Evolutionary conservation across 805 yeast genomes (phyloP), one percentile per base, ranked within the genome.

Genomic region (Yarrowia divulgata): DNA sequence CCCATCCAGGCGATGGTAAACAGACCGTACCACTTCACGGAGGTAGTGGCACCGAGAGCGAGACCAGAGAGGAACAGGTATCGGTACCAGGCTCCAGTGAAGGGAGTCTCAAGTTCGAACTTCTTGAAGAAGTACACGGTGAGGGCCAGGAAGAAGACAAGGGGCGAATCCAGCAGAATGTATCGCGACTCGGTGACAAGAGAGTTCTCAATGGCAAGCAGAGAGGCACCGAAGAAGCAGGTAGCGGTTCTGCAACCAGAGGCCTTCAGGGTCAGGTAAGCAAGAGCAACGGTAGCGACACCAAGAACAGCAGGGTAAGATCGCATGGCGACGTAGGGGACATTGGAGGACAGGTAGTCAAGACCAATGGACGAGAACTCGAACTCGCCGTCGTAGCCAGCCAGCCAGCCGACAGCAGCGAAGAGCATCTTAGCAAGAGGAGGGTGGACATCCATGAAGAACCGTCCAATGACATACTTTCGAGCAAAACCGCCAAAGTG

Each of bases 401-500:
- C 81, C 18, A 85, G 46, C 71, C 80, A 77, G 2, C 88, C 88
- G 8, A 88, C 79, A 68, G 84, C 81, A 39, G 85, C 86, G 73
- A 83, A 87, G 13, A 87, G 76, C 77, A 90, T 78, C 72, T 88
- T 87, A 46, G 85, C 88, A 66, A 90, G 79, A 5, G 94, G 93
- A 12, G 94, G 93, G 72, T 89, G 89, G 35, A 88, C 88, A 73
- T 88, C 93, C 73, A 89, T 80, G 77, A 88, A 89, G 76, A 86
- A 88, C 49, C 83, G 81, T 32, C 91, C 90, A 66, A 80, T 80
- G 72, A 82, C 82, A 80, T 93, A 95, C 79, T 90, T 88, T 70
- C 89, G 84, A 40, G 97, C 97, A 80, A 94, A 95, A n/a, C 96
- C 96, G 69, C 99, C 99, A 75, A 95, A 95, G 79, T 91, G 97